A percentile compares a stretch with the other conserved stretches of the same genome.
These are phyloP conservation scores for Dictyostelium brefeldianum DNA, from an alignment of 78 protist genomes.

Conservation along the genomic window DNA sequence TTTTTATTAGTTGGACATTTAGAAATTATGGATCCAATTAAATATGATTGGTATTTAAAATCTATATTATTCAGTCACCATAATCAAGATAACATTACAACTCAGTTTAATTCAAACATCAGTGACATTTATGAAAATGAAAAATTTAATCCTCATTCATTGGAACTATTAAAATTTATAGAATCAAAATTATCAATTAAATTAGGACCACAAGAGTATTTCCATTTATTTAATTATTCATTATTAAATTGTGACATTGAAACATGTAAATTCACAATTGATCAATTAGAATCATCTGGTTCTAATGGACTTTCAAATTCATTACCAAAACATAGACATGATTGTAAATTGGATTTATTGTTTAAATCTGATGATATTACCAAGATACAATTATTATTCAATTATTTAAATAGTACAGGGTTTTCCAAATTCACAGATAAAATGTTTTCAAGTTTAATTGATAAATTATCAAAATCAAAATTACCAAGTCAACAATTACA, in stretches of 20 bases:
- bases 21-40: not conserved
- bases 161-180: not conserved
- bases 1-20: not conserved
- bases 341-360: too few species aligned
- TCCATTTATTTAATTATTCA: not conserved
- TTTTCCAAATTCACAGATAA: too few species aligned
- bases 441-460: too few species aligned
- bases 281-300: too few species aligned
- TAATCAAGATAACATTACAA: not conserved
- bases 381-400: too few species aligned
- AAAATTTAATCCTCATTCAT: not conserved
- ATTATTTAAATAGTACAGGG: too few species aligned
- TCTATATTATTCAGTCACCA: not conserved
- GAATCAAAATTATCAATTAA: slow-evolving; percentile 2
- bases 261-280: not conserved
- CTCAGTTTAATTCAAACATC: too few species aligned
- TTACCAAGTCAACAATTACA: too few species aligned
- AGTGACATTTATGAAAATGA: not conserved
- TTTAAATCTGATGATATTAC: too few species aligned
- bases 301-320: too few species aligned
- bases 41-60: not conserved
- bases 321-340: too few species aligned
- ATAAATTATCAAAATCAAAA: too few species aligned
- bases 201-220: not conserved
- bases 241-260: not conserved